A percentile compares a stretch with the other conserved stretches of the same genome.
phyloP scores from a whole-genome alignment of 139 green algal species.

The Tetraselmis chui region DNA sequence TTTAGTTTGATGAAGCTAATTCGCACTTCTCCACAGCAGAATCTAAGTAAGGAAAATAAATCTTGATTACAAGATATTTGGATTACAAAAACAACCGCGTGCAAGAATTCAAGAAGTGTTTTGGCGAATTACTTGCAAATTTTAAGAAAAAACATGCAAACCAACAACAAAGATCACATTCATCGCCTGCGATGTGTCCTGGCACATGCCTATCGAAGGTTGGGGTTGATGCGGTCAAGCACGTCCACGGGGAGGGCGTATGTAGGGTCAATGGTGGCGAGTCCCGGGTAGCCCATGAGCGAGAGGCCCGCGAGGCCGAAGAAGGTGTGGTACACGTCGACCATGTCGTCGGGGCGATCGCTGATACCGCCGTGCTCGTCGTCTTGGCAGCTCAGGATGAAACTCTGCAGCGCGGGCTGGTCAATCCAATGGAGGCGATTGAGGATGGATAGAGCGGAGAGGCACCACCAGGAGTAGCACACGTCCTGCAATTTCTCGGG shows the following conservation, averaged over 20 bases:
- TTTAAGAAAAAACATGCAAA: too few relatives aligned
- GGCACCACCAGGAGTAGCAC: conserved; percentile 98
- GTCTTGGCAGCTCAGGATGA: conserved; percentile 91
- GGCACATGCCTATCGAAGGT: too few relatives aligned
- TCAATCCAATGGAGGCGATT: conserved; percentile 91
- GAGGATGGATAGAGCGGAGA: conserved; percentile 86
- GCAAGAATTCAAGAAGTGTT: too few relatives aligned
- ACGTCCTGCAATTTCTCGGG: conserved; percentile 91
- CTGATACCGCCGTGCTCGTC: conserved; percentile 89
- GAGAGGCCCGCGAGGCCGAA: conserved; percentile 91
- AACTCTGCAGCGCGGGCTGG: conserved; percentile 53
- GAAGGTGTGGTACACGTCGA: conserved; percentile 98
- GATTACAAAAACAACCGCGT: too few relatives aligned
- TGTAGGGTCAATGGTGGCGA: conserved; percentile 74
- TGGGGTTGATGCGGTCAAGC: conserved; percentile 44
- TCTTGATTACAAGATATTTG: too few relatives aligned
- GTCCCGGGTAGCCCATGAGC: conserved; percentile 67
- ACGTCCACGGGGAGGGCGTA: conserved; percentile 77
- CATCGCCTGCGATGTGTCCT: too few relatives aligned
- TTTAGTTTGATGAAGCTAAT: too few relatives aligned
- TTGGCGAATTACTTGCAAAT: too few relatives aligned
- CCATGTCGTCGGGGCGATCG: conserved; percentile 91
- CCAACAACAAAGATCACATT: too few relatives aligned
- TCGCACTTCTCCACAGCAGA: too few relatives aligned
- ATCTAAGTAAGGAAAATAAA: too few relatives aligned